phyloP scores from a whole-genome alignment of 257 asterid species.

The Pogostemon cablin region DNA sequence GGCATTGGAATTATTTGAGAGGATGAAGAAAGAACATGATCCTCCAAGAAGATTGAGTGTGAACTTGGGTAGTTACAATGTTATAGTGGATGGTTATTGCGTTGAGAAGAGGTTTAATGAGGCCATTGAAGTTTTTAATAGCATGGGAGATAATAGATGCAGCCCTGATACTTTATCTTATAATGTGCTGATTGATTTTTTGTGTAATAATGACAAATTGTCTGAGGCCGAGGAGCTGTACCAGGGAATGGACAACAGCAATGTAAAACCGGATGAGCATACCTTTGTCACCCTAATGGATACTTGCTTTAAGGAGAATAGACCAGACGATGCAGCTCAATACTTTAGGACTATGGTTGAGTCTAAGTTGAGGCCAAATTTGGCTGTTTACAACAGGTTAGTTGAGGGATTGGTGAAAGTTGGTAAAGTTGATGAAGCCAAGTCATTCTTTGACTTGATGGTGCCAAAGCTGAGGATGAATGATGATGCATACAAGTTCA shows the following conservation, averaged over 20 bases:
- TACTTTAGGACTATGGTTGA: constrained; percentile 88
- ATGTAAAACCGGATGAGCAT: constrained; percentile 80
- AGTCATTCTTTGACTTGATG: constrained; percentile 83
- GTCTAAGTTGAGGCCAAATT: constrained; percentile 77
- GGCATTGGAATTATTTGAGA: constrained; percentile 72
- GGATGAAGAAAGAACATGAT: constrained; percentile 79
- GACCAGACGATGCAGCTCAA: constrained; percentile 77
- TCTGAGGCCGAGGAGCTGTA: constrained; percentile 79
- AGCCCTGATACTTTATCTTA: constrained; percentile 76
- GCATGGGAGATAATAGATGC: constrained; percentile 86
- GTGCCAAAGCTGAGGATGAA: constrained; percentile 79
- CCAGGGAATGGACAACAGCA: constrained; percentile 65
- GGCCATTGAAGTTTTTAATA: constrained; percentile 68
- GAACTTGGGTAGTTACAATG: constrained; percentile 86
- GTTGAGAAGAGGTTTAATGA: constrained; percentile 62
- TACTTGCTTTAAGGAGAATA: constrained; percentile 72
- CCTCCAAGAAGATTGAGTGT: constrained; percentile 75
- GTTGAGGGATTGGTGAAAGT: constrained; percentile 79
- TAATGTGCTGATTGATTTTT: constrained; percentile 76
- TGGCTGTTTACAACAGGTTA: constrained; percentile 67
- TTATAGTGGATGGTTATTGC: constrained; percentile 81
- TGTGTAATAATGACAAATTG: constrained; percentile 70
- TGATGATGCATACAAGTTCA: constrained; percentile 75
- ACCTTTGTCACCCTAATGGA: constrained; percentile 81
- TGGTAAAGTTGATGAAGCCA: constrained; percentile 81